A percentile compares a stretch with the other conserved stretches of the same genome.
phyloP scores from a whole-genome alignment of 345 rosid genomes.

The Linum trigynum region DNA sequence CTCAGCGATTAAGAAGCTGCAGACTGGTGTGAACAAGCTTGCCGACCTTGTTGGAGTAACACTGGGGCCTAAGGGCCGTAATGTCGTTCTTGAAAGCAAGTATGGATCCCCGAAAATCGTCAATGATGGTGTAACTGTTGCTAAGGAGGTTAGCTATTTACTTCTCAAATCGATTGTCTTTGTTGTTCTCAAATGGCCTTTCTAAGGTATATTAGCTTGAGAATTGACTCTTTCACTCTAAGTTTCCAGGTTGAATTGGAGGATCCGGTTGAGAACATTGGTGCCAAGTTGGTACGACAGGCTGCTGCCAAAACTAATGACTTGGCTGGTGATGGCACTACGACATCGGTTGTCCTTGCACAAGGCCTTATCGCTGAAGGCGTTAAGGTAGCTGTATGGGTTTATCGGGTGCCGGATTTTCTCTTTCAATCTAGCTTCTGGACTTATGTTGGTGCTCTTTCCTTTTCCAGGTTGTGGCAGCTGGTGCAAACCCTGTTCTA shows the following conservation, averaged over 20 bases:
- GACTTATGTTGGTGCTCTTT: neutral
- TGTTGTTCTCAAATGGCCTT: neutral
- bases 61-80: conserved; percentile 90
- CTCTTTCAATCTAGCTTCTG: neutral
- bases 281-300: conserved; percentile 92
- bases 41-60: conserved; percentile 62
- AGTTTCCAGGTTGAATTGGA: conserved; percentile 50
- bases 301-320: conserved; percentile 26
- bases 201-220: too few relatives aligned
- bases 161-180: neutral
- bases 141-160: conserved; percentile 56
- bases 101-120: too few relatives aligned
- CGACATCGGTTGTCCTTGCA: conserved; percentile 97
- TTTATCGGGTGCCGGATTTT: neutral
- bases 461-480: conserved; percentile 73
- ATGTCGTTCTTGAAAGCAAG: conserved; percentile 85
- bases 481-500: conserved; percentile 97
- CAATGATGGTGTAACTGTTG: conserved; percentile 61
- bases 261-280: conserved; percentile 40
- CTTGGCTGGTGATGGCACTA: conserved; percentile 23
- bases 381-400: conserved; percentile 52
- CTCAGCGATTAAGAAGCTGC: too few relatives aligned
- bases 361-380: conserved; percentile 96
- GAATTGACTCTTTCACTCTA: too few relatives aligned
- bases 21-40: too few relatives aligned